Base-by-base conservation (phyloP, 2,329 filamentous ascomycete genomes). In the Camillea tinctor region DNA sequence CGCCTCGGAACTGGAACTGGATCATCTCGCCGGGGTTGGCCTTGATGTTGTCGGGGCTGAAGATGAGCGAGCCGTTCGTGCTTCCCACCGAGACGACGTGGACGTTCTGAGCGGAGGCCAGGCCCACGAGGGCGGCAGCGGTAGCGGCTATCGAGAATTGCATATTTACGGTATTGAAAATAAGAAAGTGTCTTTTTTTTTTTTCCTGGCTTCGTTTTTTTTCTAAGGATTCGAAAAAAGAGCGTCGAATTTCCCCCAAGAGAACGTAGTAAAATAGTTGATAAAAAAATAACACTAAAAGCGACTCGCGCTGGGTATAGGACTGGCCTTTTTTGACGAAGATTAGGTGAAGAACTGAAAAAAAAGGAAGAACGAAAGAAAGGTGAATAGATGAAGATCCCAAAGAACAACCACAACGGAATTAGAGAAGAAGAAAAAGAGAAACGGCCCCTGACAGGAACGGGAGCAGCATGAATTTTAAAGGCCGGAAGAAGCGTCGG, bases 11-110 rank as follows among this genome's bases (percentile, higher is more conserved):
- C 74, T 88, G 85, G 80, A 89, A 89, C 76, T 88, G 84, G 13
- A 89, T 80, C 77, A 86, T 82, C 67, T 83, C 80, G 64, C 91
- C 90, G 2, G 80, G 76, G n/a, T 76, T 73, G 30, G 87, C 90
- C 64, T 79, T 80, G 72, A 94, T 73, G 69, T 82, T 87, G 67
- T 89, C 80, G 49, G 91, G 91, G 64, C 77, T 85, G 80, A 87
- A 93, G 62, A 77, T 81, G 59, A 90, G 77, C 52, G 77, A 78
- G 67, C 81, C 79, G 70, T 84, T 84, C 63, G 80, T 76, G 22
- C 77, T 74, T 63, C 84, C 84, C 59, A 93, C 90, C 64, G 84
- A 83, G 58, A 92, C 85, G 60, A 88, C 84, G 68, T 90, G 87
- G 44, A 87, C 82, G 50, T 59, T 72, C 60, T 73, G 71, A 1